phyloP scores from a whole-genome alignment of 805 yeast genomes.

The Candida awuae region DNA sequence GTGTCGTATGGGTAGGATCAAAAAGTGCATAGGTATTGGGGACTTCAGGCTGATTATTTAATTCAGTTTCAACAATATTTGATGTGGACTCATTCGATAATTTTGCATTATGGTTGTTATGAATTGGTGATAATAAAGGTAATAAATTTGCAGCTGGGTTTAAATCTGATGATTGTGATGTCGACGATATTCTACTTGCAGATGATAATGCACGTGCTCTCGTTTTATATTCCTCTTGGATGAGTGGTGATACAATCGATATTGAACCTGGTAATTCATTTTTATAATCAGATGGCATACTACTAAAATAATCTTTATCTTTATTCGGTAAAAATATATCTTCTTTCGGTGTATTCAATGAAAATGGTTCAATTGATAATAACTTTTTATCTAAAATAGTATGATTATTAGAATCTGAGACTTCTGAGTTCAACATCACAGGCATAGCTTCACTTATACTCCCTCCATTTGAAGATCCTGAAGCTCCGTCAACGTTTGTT shows the following conservation, averaged over 20 bases:
- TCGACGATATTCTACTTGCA: slow-evolving; percentile 31
- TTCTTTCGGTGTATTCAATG: slow-evolving; percentile 12
- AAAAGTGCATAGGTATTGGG: slow-evolving; percentile 51
- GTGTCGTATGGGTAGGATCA: slow-evolving; percentile 49
- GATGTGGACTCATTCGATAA: neutral
- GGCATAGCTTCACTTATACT: slow-evolving; percentile 8
- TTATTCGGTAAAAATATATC: neutral
- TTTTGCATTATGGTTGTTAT: slow-evolving; percentile 34
- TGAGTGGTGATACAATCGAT: slow-evolving; percentile 2
- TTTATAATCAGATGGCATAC: slow-evolving; percentile 8
- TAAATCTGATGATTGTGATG: slow-evolving; percentile 28
- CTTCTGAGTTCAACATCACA: slow-evolving; percentile 3
- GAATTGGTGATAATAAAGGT: slow-evolving; percentile 17
- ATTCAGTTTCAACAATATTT: slow-evolving; percentile 5
- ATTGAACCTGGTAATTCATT: neutral
- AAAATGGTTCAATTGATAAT: slow-evolving; percentile 19
- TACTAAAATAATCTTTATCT: slow-evolving; percentile 2
- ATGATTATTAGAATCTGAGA: slow-evolving; percentile 15
- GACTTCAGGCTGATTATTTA: slow-evolving; percentile 12
- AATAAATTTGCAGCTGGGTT: slow-evolving; percentile 1
- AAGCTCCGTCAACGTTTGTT: slow-evolving; percentile 5
- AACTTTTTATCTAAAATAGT: slow-evolving; percentile 11
- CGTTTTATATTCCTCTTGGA: slow-evolving; percentile 13
- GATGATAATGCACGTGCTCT: slow-evolving; percentile 25
- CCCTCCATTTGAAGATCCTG: slow-evolving; percentile 9